phyloP scores from a whole-genome alignment of 768 basidiomycete genomes.

The Hygrocybe punicea region DNA sequence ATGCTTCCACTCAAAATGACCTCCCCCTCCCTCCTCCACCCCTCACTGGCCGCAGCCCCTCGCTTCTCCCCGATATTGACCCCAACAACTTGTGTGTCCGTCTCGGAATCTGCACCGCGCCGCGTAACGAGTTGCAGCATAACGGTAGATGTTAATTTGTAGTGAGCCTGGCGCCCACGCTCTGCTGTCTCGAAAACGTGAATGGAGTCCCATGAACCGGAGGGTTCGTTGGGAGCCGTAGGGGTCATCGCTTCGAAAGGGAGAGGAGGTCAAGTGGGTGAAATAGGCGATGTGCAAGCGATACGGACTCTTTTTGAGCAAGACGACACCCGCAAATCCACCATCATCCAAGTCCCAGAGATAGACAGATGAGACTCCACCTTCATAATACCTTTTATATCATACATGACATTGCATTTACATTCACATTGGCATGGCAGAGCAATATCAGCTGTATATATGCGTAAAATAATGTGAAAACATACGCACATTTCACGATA shows the following conservation, averaged over 20 bases:
- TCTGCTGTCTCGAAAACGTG: constrained; percentile 97
- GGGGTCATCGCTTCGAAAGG: constrained; percentile 56
- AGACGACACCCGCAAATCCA: constrained; percentile 92
- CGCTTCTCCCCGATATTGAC: constrained; percentile 17
- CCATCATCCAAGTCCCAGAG: constrained; percentile 98
- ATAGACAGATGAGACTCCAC: constrained; percentile 95
- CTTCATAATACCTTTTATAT: constrained; percentile 82
- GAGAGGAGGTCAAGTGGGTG: background rate
- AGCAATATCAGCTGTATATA: background rate
- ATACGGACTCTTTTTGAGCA: constrained; percentile 84
- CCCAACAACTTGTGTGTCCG: constrained; percentile 19
- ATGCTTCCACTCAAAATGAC: constrained; percentile 90
- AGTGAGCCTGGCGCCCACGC: constrained; percentile 87
- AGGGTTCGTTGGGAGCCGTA: constrained; percentile 53
- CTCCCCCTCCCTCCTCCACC: constrained; percentile 58
- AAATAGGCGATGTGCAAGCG: background rate
- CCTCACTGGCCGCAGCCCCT: constrained; percentile 35
- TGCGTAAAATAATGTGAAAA: background rate
- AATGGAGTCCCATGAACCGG: constrained; percentile 96
- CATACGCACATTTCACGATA: constrained; percentile 84
- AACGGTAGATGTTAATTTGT: constrained; percentile 95
- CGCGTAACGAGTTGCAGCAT: constrained; percentile 86
- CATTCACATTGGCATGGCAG: background rate
- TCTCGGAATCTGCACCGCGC: constrained; percentile 34
- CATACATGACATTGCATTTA: too few relatives aligned